These are phyloP conservation scores for Taxawa tesnikishii DNA, from an alignment of 2,329 filamentous ascomycete genomes.

Conservation along the genomic window DNA sequence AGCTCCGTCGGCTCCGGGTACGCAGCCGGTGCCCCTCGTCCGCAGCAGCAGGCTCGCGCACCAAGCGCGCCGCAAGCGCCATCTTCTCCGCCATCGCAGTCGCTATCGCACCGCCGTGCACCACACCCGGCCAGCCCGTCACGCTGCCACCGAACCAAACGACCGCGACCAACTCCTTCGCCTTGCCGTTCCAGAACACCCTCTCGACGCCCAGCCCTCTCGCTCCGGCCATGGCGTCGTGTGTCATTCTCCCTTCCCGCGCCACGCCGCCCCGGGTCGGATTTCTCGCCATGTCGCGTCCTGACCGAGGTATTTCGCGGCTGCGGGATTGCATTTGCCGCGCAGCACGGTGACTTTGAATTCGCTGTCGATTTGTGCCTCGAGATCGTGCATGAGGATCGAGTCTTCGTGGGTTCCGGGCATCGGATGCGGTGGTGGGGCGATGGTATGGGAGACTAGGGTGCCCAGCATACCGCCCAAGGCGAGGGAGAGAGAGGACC, in stretches of 20 bases:
- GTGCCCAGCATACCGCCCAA: constrained; percentile 29
- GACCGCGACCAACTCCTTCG: constrained; percentile 49
- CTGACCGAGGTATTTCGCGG: constrained; percentile 7
- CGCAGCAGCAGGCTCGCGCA: too few relatives aligned
- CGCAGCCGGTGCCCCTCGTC: too few relatives aligned
- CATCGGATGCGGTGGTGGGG: constrained; percentile 29
- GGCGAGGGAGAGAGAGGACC: constrained; percentile 25
- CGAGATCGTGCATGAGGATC: constrained; percentile 28
- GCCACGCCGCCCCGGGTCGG: too few relatives aligned
- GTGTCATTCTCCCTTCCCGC: constrained; percentile 9
- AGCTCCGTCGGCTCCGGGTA: constrained; percentile 25
- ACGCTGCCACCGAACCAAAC: constrained; percentile 55
- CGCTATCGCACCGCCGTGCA: constrained; percentile 59
- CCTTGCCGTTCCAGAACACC: constrained; percentile 49
- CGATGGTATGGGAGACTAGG: constrained; percentile 26
- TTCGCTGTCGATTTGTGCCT: constrained; percentile 30
- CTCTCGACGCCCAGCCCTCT: constrained; percentile 39
- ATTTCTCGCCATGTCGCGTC: constrained; percentile 8
- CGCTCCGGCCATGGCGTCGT: constrained; percentile 23
- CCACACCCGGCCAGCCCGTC: constrained; percentile 58
- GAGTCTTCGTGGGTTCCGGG: constrained; percentile 30
- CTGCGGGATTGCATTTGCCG: constrained; percentile 26
- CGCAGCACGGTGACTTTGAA: constrained; percentile 36
- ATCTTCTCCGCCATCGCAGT: constrained; percentile 59
- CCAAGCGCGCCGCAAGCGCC: constrained; percentile 52